Evolutionary conservation across 106 monocot genomes (phyloP).

Genomic region (Allium fistulosum): DNA sequence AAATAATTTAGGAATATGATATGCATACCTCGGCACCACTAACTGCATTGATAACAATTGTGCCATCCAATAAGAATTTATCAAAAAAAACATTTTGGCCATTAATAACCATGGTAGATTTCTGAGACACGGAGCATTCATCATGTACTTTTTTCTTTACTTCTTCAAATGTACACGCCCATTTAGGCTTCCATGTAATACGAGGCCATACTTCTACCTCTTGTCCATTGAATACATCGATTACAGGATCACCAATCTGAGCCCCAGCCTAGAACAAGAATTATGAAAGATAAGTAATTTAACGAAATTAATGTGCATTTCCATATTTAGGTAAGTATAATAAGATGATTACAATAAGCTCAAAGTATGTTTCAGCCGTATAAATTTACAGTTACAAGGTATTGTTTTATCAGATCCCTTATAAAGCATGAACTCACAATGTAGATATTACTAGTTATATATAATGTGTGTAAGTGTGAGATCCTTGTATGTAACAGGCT

Average conservation of each 20-base stretch:
- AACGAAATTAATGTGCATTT: background rate
- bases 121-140: constrained; percentile 58
- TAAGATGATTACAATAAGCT: background rate
- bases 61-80: constrained; percentile 64
- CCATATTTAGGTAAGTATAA: background rate
- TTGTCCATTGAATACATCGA: constrained; percentile 72
- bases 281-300: background rate
- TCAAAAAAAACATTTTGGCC: constrained; percentile 54
- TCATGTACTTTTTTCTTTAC: constrained; percentile 54
- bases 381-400: background rate
- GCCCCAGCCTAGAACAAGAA: constrained; percentile 61
- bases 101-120: constrained; percentile 58
- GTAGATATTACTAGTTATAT: too few species aligned
- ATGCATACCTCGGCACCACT: constrained; percentile 68
- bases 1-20: background rate
- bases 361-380: background rate
- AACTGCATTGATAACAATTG: constrained; percentile 45
- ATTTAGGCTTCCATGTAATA: constrained; percentile 73
- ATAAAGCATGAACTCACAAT: background rate
- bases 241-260: constrained; percentile 51
- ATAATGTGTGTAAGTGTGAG: too few species aligned
- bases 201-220: constrained; percentile 98
- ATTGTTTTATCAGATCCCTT: background rate
- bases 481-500: too few species aligned
- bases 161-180: constrained; percentile 65